Conservation (phyloP, 2,329 filamentous ascomycete genomes). For the Ophiocordyceps sinensis region DNA sequence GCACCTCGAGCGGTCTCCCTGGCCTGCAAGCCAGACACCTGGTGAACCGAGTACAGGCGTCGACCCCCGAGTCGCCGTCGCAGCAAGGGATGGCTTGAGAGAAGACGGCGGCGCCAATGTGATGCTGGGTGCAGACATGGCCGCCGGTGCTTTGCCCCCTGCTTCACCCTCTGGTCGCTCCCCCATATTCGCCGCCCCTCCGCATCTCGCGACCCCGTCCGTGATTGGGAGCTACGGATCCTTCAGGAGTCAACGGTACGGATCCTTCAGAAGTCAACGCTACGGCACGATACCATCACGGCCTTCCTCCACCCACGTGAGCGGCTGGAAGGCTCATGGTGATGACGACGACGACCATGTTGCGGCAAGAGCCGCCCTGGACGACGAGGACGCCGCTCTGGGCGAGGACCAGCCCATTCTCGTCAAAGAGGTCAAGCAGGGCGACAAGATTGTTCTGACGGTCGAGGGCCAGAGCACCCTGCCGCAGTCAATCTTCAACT, state of each 20-base stretch:
- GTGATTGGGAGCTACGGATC: slow-evolving; percentile 59
- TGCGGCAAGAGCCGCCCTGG: slow-evolving; percentile 5
- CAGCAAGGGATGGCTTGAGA: not conserved
- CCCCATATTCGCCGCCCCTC: slow-evolving; percentile 41
- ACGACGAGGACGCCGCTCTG: slow-evolving; percentile 23
- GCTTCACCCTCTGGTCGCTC: slow-evolving; percentile 16
- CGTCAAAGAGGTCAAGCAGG: slow-evolving; percentile 81
- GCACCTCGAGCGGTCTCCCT: slow-evolving; percentile 22
- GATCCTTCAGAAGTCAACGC: slow-evolving; percentile 30
- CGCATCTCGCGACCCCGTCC: slow-evolving; percentile 51
- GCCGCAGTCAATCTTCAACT: slow-evolving; percentile 93
- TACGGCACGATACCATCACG: slow-evolving; percentile 38
- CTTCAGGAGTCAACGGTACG: slow-evolving; percentile 32
- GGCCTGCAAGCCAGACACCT: not conserved
- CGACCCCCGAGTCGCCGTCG: not conserved
- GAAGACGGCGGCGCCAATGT: slow-evolving; percentile 13
- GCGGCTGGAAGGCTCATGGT: slow-evolving; percentile 6
- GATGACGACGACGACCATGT: slow-evolving; percentile 12
- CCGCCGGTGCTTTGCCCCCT: slow-evolving; percentile 12
- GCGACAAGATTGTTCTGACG: slow-evolving; percentile 69
- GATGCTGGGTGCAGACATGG: slow-evolving; percentile 27
- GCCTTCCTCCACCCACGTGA: slow-evolving; percentile 30
- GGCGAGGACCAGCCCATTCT: slow-evolving; percentile 59
- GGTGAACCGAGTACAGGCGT: not conserved
- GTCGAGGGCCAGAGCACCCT: slow-evolving; percentile 90